Percentiles rank a stretch among this genome's conserved stretches.
These are phyloP conservation scores for Colletotrichum chrysophilum DNA, from an alignment of 2,329 filamentous ascomycete genomes.

Conservation along the genomic window DNA sequence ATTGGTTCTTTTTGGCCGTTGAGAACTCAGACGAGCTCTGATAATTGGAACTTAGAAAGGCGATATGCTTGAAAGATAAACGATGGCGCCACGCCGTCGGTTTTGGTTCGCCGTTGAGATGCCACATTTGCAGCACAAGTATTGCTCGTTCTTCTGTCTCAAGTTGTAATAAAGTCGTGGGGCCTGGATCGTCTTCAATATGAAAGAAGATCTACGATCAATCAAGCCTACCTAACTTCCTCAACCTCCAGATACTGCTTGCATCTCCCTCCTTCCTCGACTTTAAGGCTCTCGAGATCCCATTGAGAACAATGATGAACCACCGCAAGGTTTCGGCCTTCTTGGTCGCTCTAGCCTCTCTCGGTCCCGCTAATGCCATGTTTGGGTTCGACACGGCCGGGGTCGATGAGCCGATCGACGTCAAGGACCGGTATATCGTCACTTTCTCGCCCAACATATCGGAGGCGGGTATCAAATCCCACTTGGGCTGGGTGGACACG, in stretches of 20 bases:
- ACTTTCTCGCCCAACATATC: constrained; percentile 27
- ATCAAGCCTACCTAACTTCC: accelerated
- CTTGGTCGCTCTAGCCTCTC: background rate
- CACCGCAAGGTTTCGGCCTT: background rate
- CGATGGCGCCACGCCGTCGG: background rate
- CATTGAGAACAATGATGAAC: background rate
- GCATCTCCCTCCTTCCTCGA: background rate
- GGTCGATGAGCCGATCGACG: background rate
- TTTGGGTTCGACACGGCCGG: background rate
- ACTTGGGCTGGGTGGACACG: constrained; percentile 38
- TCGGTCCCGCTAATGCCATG: background rate
- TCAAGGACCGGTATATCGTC: background rate
- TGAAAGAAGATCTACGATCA: background rate
- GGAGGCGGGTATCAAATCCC: constrained; percentile 34
- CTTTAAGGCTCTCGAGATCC: background rate
- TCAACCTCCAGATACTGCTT: background rate
- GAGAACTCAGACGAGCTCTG: background rate
- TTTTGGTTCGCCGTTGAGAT: background rate
- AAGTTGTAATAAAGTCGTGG: accelerated
- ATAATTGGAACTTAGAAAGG: accelerated
- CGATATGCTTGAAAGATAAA: background rate
- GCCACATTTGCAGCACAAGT: background rate
- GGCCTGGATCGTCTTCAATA: background rate
- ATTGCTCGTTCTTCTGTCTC: background rate
- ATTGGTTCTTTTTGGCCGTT: background rate